Percentiles rank a stretch among this genome's conserved stretches.
phyloP scores from a whole-genome alignment of 805 yeast species.

The Grigorovia jiainica region DNA sequence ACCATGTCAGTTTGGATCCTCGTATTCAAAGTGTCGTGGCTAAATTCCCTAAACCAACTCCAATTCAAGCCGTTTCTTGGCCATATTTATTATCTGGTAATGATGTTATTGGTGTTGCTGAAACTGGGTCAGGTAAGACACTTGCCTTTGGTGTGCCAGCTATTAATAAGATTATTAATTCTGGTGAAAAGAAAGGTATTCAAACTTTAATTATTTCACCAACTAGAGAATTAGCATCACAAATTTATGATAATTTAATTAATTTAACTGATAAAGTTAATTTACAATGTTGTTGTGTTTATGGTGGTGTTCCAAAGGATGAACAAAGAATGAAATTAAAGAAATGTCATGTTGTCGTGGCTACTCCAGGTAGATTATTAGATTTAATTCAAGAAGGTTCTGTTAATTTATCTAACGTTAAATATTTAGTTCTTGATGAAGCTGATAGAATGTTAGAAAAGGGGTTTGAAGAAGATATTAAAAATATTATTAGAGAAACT shows the following conservation, averaged over 20 bases:
- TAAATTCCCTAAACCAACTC: constrained; percentile 84
- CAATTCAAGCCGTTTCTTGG: constrained; percentile 93
- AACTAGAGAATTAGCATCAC: constrained; percentile 94
- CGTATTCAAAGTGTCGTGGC: constrained; percentile 52
- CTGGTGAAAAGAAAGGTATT: constrained; percentile 34
- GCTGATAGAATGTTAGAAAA: constrained; percentile 98
- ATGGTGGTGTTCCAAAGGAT: constrained; percentile 96
- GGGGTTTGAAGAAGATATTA: constrained; percentile 96
- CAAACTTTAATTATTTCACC: constrained; percentile 86
- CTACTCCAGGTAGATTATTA: constrained; percentile 95
- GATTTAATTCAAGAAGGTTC: constrained; percentile 88
- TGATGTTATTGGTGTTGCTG: constrained; percentile 95
- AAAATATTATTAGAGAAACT: constrained; percentile 61
- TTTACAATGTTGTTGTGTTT: constrained; percentile 70
- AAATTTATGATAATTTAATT: constrained; percentile 76
- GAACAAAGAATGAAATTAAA: constrained; percentile 69
- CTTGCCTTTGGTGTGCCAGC: constrained; percentile 98
- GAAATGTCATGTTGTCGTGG: constrained; percentile 73
- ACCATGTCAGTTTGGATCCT: constrained; percentile 46
- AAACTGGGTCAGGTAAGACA: constrained; percentile 97
- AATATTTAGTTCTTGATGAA: constrained; percentile 86
- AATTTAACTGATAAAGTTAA: constrained; percentile 50
- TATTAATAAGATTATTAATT: constrained; percentile 50
- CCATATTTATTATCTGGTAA: constrained; percentile 70
- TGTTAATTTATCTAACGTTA: constrained; percentile 54